These are phyloP conservation scores for Dichotomocladium elegans DNA, from an alignment of 371 early-diverging fungal genomes.

Conservation along the genomic window DNA sequence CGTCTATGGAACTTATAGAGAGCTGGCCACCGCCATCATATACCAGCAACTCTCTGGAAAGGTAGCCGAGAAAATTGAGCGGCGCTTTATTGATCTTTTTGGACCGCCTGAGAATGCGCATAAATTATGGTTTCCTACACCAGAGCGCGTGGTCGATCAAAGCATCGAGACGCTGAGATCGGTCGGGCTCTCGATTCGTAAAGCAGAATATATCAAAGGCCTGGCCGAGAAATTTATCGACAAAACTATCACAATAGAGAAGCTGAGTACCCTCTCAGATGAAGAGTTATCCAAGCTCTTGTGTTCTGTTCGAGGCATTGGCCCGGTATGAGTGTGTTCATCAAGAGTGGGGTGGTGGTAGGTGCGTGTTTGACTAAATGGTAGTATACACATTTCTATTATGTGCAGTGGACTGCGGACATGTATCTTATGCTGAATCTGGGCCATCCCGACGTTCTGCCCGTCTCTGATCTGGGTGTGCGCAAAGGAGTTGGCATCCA, in stretches of 20 bases:
- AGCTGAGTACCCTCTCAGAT: conserved; percentile 36
- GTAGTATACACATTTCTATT: background rate
- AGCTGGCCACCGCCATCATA: conserved; percentile 37
- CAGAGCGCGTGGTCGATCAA: conserved; percentile 27
- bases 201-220: conserved; percentile 38
- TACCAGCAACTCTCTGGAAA: conserved; percentile 56
- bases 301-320: conserved; percentile 50
- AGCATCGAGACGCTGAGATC: conserved; percentile 25
- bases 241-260: conserved; percentile 29
- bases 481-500: conserved; percentile 51
- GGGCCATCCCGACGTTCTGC: conserved; percentile 52
- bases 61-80: conserved; percentile 40
- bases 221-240: conserved; percentile 46
- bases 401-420: conserved; percentile 51
- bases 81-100: conserved; percentile 38
- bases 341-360: too few relatives aligned
- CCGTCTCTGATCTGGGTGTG: conserved; percentile 53
- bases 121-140: conserved; percentile 39
- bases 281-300: conserved; percentile 38
- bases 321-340: conserved; percentile 45
- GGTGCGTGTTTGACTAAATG: too few relatives aligned
- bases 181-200: conserved; percentile 48
- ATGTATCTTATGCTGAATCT: conserved; percentile 58
- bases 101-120: conserved; percentile 8
- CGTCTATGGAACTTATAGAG: conserved; percentile 7